Base-by-base conservation (phyloP, 2,329 filamentous ascomycete species). In the Paradendryphiella salina region DNA sequence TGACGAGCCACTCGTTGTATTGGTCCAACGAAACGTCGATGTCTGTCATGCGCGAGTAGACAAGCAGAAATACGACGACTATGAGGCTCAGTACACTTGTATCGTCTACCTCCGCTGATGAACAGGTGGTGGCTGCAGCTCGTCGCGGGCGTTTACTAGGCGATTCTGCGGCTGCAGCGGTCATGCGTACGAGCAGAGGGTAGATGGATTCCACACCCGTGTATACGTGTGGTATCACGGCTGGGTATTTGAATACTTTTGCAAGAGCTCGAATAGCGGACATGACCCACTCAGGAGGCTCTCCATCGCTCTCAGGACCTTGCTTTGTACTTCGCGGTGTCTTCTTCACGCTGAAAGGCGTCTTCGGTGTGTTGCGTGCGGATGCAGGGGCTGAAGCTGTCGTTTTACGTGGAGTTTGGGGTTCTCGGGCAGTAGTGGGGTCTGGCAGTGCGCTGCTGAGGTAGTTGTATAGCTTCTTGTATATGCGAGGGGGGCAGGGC, bases 401-500 rank as follows among this genome's bases (percentile, higher is more conserved):
- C n/a, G 52, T 40, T 18, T 71, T 72, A 3, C 64, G 75, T 57
- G 68, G 65, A 18, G 63, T 72, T 28, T 66, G 60, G 7, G 64
- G 70, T 5, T 64, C 66, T n/a, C 60, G 54, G 11, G 57, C 34
- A 10, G 56, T 48, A 21, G 58, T 55, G 14, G 64, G 46, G 5
- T 73, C 76, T 11, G 82, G 80, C 4, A 97, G 78, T 33, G 86
- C 85, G 47, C 83, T 84, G 61, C 93, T 87, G 52, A 97, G 83
- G 69, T 93, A 91, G 26, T 78, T 78, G 71, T 92, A 94, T 31
- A 97, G 79, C 51, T 90, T 89, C 65, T 88, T 89, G 77, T 97
- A 97, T 44, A 90, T 64, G 18, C 67, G 70, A 2, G 70, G 69
- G 3, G 70, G 69, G 29, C 69, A 72, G 18, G 70, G 70, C 6